Conservation (phyloP, 2,329 filamentous ascomycete species). For the Penicillium frequentans region DNA sequence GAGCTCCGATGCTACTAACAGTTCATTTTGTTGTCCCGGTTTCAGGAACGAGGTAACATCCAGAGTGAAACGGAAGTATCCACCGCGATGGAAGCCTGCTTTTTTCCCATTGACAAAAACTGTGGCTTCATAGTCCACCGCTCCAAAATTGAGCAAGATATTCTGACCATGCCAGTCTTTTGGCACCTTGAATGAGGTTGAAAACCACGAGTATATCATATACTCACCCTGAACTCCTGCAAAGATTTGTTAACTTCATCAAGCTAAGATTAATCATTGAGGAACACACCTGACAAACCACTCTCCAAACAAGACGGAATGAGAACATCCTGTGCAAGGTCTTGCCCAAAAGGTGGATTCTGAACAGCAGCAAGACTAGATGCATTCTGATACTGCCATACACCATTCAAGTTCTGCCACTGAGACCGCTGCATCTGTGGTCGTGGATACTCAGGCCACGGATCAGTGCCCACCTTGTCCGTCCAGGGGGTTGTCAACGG, state of each 20-base stretch:
- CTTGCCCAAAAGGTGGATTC: conserved; percentile 47
- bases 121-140: conserved; percentile 53
- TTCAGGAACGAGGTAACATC: conserved; percentile 55
- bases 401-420: conserved; percentile 53
- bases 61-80: conserved; percentile 62
- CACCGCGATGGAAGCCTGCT: conserved; percentile 57
- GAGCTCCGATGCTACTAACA: conserved; percentile 42
- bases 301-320: conserved; percentile 58
- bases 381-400: conserved; percentile 49
- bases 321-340: conserved; percentile 47
- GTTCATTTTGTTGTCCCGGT: conserved; percentile 51
- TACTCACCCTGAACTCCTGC: conserved; percentile 39
- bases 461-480: conserved; percentile 46
- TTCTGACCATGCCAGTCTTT: conserved; percentile 43
- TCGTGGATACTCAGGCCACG: conserved; percentile 53
- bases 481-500: conserved; percentile 50
- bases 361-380: conserved; percentile 38
- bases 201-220: conserved; percentile 49
- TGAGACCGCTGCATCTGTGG: conserved; percentile 47
- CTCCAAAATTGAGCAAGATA: conserved; percentile 51
- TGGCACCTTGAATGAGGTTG: conserved; percentile 51
- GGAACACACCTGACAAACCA: conserved; percentile 47
- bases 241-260: background rate
- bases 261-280: background rate
- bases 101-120: conserved; percentile 60